Conservation (phyloP, 2,329 filamentous ascomycete genomes). For the Aspergillus ochraceoroseus region DNA sequence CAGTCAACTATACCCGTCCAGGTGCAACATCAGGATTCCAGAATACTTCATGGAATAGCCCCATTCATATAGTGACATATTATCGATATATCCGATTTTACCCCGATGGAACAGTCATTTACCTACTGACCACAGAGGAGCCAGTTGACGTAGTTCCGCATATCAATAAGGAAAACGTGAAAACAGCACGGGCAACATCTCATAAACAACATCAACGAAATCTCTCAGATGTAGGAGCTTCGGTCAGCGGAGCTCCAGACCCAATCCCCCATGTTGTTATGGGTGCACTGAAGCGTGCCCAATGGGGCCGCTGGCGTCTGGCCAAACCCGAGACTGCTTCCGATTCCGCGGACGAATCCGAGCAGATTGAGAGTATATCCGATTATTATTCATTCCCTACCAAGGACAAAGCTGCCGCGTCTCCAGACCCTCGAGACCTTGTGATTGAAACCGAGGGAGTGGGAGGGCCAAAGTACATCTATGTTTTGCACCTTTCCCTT, state of each 20-base stretch:
- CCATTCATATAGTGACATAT: slow-evolving; percentile 94
- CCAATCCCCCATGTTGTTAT: slow-evolving; percentile 39
- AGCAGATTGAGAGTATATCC: slow-evolving; percentile 42
- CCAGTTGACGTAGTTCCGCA: slow-evolving; percentile 84
- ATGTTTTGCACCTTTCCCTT: slow-evolving; percentile 72
- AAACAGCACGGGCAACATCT: slow-evolving; percentile 29
- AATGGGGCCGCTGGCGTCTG: slow-evolving; percentile 62
- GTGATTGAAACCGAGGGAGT: slow-evolving; percentile 83
- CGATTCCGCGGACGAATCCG: slow-evolving; percentile 18
- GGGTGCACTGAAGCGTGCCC: slow-evolving; percentile 63
- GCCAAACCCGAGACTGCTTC: slow-evolving; percentile 46
- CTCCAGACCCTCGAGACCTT: slow-evolving; percentile 53
- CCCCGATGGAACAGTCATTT: slow-evolving; percentile 78
- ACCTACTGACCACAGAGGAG: slow-evolving; percentile 72
- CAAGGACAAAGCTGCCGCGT: slow-evolving; percentile 16
- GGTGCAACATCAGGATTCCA: slow-evolving; percentile 65
- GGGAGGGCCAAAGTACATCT: slow-evolving; percentile 66
- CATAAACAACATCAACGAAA: slow-evolving; percentile 37
- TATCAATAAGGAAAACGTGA: slow-evolving; percentile 66
- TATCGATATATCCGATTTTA: slow-evolving; percentile 96
- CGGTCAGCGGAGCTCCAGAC: slow-evolving; percentile 25
- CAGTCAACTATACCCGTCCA: slow-evolving; percentile 86
- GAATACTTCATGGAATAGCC: slow-evolving; percentile 69
- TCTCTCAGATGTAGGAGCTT: slow-evolving; percentile 41
- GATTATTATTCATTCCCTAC: slow-evolving; percentile 19